Base-by-base conservation (phyloP, 352 stramenopile genomes). In the Phytophthora citrophthora region DNA sequence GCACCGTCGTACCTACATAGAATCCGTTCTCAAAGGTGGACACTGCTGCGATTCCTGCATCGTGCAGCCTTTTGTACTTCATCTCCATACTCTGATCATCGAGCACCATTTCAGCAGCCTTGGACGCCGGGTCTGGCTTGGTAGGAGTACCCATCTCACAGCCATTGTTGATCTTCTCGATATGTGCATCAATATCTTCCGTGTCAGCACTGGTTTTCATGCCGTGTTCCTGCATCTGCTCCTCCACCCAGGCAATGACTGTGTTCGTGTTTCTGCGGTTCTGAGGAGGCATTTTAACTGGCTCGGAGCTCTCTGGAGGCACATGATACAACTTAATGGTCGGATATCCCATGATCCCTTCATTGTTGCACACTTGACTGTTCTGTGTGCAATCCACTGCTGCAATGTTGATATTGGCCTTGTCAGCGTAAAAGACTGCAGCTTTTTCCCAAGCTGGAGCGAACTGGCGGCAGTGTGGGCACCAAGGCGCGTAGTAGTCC, bases 401-500 rank as follows among this genome's bases (percentile, higher is more conserved):
- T 41, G 83, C 85, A 44, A 91, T 67, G 56, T 87, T 75, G 47
- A 92, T 68, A 23, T 54, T 71, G 34, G 65, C 53, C 41, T 69
- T 88, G 18, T 86, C 70, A 31, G 72, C 80, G 58, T 93, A 91
- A 55, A 90, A 89, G 27, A 72, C 64, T 2, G 80, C 81, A 18
- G 91, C 72, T 23, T 89, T 89, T 53, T 93, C 86, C 65, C 72
- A 81, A 41, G 83, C 78, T 10, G 83, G 84, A 41, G 86, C 86
- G 39, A 94, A 90, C 27, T 89, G 59, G 38, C 81, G 76, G 61
- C 84, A 94, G 62, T 94, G 86, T 23, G 81, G 82, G 34, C 86
- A 94, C 86, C 83, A 93, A 8, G 86, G 86, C 29, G 86, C 80
- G 65, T 94, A 94, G 58, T 92, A 94, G 56, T 93, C 82, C 29